phyloP scores from a whole-genome alignment of 345 rosid species.

The Eucalyptus microcorys region DNA sequence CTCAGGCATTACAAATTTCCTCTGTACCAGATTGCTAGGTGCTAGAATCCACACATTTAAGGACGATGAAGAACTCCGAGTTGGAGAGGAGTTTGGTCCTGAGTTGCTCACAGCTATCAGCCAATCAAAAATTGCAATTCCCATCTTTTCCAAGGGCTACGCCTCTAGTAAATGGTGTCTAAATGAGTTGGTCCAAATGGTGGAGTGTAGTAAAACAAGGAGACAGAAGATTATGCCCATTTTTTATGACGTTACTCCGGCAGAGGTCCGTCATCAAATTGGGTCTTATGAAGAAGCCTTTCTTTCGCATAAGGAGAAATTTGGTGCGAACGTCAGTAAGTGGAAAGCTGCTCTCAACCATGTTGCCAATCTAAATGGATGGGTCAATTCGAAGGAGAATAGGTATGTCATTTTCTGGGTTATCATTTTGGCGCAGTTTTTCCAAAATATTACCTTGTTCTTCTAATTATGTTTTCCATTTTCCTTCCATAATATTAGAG shows the following conservation, averaged over 20 bases:
- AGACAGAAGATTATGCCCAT: neutral
- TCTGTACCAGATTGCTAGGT: too few species aligned
- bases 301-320: neutral
- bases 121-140: too few species aligned
- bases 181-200: neutral
- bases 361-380: neutral
- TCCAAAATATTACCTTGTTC: neutral
- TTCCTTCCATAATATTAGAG: neutral
- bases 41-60: too few species aligned
- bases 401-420: neutral
- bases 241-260: neutral
- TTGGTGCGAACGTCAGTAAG: neutral
- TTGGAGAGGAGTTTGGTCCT: too few species aligned
- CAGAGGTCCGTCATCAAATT: neutral
- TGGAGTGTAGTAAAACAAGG: neutral
- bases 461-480: neutral
- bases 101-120: too few species aligned
- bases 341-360: neutral
- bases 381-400: neutral
- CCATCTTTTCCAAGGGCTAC: too few species aligned
- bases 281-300: neutral
- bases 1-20: too few species aligned
- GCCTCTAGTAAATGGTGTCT: too few species aligned
- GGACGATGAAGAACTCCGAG: too few species aligned
- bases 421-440: neutral